These are phyloP conservation scores for Boletus coccyginus DNA, from an alignment of 768 basidiomycete species.

Conservation along the genomic window DNA sequence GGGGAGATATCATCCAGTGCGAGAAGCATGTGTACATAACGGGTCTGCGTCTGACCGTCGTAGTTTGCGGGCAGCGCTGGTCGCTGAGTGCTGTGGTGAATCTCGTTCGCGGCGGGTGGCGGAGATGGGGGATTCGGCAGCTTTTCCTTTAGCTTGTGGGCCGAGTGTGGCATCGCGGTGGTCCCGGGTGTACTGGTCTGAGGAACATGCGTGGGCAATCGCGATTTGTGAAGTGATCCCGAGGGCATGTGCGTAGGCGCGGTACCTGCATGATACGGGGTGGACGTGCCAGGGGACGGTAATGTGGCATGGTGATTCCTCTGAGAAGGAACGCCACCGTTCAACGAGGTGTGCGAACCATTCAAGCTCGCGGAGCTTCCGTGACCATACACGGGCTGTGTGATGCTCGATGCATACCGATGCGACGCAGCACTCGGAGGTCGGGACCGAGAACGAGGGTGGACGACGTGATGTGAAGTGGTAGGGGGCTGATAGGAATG, in stretches of 20 bases:
- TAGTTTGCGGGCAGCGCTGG: slow-evolving; percentile 22
- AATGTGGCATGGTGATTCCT: slow-evolving; percentile 9
- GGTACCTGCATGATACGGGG: slow-evolving; percentile 4
- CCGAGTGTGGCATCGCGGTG: neutral
- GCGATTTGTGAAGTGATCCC: slow-evolving; percentile 18
- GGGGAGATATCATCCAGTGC: slow-evolving; percentile 55
- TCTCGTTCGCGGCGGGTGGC: slow-evolving; percentile 11
- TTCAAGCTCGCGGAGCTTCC: slow-evolving; percentile 20
- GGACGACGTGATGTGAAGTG: slow-evolving; percentile 17
- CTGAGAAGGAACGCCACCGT: slow-evolving; percentile 11
- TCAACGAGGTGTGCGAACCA: slow-evolving; percentile 22
- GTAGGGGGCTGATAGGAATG: slow-evolving; percentile 11
- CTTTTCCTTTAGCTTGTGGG: slow-evolving; percentile 1
- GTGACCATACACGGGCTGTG: slow-evolving; percentile 26
- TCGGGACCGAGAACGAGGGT: slow-evolving; percentile 25
- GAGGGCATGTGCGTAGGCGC: slow-evolving; percentile 5
- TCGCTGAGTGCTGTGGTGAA: slow-evolving; percentile 19
- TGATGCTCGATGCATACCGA: slow-evolving; percentile 26
- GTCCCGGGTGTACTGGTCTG: slow-evolving; percentile 1
- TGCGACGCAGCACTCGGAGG: slow-evolving; percentile 33
- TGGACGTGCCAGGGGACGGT: slow-evolving; percentile 8
- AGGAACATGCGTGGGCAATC: slow-evolving; percentile 10
- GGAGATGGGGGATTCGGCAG: neutral
- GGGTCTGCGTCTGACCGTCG: slow-evolving; percentile 35
- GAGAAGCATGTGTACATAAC: slow-evolving; percentile 61